Conservation (phyloP, 2,329 filamentous ascomycete genomes). For the Penicillium crustosum region DNA sequence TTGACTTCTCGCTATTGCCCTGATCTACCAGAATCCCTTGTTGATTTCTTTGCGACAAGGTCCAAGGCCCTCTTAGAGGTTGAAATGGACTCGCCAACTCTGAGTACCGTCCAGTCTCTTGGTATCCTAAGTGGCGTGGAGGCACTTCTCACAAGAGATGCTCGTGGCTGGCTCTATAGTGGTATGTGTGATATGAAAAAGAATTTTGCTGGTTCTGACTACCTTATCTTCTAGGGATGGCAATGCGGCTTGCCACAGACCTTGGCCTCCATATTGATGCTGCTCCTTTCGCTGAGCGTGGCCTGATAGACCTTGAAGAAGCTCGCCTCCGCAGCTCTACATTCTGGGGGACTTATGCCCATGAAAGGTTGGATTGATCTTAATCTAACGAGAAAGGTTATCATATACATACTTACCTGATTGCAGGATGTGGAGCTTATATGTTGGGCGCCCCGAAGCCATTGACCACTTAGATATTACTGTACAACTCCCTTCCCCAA, state of each 20-base stretch:
- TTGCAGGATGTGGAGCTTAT: not conserved
- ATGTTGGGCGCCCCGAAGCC: not conserved
- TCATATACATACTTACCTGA: not conserved
- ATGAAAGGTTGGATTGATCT: not conserved
- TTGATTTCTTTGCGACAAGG: not conserved
- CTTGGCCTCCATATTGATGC: not conserved
- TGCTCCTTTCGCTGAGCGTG: not conserved
- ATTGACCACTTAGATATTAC: not conserved
- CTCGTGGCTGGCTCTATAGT: not conserved
- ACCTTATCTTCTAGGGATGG: not conserved
- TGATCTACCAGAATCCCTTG: not conserved
- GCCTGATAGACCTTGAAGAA: not conserved
- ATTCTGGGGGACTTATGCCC: not conserved
- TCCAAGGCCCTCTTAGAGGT: not conserved
- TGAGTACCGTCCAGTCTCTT: not conserved
- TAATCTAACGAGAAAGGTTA: not conserved
- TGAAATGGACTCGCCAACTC: not conserved
- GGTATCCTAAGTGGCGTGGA: not conserved
- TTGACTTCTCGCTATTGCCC: not conserved
- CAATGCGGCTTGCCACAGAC: not conserved
- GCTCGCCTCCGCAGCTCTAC: not conserved
- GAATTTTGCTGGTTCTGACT: not conserved
- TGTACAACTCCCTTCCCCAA: not conserved
- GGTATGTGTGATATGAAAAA: not conserved
- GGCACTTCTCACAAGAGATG: not conserved